These are phyloP conservation scores for Chlamydomonas asymmetrica DNA, from an alignment of 139 green algal genomes.

Conservation along the genomic window DNA sequence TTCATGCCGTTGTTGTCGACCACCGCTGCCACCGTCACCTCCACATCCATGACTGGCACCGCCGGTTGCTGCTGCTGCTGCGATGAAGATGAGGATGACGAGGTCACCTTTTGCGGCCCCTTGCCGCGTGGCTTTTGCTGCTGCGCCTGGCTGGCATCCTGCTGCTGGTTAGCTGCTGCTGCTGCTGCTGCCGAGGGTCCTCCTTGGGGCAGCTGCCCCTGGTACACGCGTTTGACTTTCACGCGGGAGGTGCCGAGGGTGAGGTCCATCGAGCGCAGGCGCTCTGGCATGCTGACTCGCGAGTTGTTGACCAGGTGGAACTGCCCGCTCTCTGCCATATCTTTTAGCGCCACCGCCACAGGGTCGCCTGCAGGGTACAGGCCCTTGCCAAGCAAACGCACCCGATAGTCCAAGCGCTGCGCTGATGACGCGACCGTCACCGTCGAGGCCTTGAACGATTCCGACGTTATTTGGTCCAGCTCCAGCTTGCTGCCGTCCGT, in stretches of 20 bases:
- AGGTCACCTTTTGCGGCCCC: no score
- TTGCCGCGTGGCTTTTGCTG: no score
- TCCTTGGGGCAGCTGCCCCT: background rate
- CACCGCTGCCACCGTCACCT: conserved; percentile 21
- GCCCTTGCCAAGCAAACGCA: no score
- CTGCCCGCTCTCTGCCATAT: background rate
- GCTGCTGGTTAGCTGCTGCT: background rate
- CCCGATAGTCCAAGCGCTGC: no score
- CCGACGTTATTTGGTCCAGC: no score
- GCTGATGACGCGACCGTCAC: no score
- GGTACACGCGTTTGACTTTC: conserved; percentile 26
- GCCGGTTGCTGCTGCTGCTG: no score
- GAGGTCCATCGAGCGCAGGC: conserved; percentile 14
- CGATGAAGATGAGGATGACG: no score
- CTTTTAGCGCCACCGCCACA: conserved; percentile 17
- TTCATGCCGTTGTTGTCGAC: conserved; percentile 20
- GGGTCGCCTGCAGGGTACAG: conserved; percentile 1
- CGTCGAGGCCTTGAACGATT: no score
- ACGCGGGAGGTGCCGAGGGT: conserved; percentile 20
- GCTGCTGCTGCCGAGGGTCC: background rate
- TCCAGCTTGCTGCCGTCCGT: conserved; percentile 5
- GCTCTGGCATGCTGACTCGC: conserved; percentile 4
- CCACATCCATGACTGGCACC: background rate
- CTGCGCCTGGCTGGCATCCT: background rate
- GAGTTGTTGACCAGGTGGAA: conserved; percentile 14